Evolutionary conservation across 495 filamentous ascomycete species (phyloP), one percentile per base, ranked within the genome.

Genomic region (Delitschia confertaspora): DNA sequence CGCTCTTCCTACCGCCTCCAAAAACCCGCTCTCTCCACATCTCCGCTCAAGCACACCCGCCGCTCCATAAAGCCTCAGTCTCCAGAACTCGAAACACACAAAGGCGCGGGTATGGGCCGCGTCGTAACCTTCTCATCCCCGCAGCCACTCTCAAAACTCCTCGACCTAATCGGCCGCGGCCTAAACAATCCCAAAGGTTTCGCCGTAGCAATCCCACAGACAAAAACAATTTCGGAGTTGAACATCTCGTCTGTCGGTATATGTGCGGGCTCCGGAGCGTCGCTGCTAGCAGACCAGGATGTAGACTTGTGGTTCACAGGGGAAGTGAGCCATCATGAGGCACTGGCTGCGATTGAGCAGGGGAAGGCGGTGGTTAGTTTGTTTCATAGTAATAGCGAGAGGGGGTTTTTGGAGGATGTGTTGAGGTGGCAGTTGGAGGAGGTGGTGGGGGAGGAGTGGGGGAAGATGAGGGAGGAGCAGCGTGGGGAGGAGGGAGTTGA

Each of bases 301-400:
- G 64, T 65, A 9, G 87, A 95, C 58, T 65, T 95, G 19, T 63
- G 88, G 0, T 82, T 96, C 45, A 96, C 89, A 0, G 91, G 91
- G 6, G 91, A 98, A 60, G 74, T 96, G 73, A 80, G 75, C 38
- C 91, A 98, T 60, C 91, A 98, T 58, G 81, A 91, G 45, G 83
- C 89, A 8, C 71, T 98, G 29, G 76, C 83, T 22, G 81, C 85
- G 17, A 85, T 81, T 21, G 89, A 95, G 69, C 71, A 74, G n/a
- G 91, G 91, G n/a, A 79, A 81, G 44, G 78, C 73, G 42, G 85
- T 95, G 0, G 72, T 98, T 42, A 79, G 80, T 6, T 46, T 91
- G 21, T 88, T 93, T 48, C 91, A 98, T 61, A 85, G 82, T 46
- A 95, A 96, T 64, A 88, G 81, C 0, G 91, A 95, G 67, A 62